Base-by-base conservation (phyloP, 176 grass and related monocot species). In the Olyra latifolia region DNA sequence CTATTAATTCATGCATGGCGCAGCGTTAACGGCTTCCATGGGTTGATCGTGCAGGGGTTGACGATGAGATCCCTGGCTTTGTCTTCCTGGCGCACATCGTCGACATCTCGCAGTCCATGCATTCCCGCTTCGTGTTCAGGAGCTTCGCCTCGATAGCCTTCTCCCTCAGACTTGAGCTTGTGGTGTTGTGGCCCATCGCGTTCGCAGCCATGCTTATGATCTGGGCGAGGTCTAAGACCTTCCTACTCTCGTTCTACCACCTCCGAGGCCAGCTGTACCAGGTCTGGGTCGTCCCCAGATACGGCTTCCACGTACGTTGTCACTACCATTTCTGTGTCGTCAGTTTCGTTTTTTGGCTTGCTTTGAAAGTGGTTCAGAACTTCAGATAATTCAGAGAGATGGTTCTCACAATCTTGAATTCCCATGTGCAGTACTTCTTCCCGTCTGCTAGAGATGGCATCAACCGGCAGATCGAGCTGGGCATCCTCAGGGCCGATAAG, bases 171-270 rank as follows among this genome's bases (percentile, higher is more conserved):
- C 68, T 10, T 8, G 56, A 44, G 54, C 10, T 69, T 16, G 16
- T 83, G 17, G 0, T 66, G 45, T 0, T 38, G 10, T 93, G 80
- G 91, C 84, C 88, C 0, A 0, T 40, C 28, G 91, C 91, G 28
- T 88, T 85, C 60, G 1, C 80, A 1, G 0, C 35, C 12, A 87
- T 92, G 74, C 61, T 91, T 41, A 0, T 75, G 4, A 50, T 87
- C 66, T 90, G 88, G 91, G 81, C 71, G 6, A 83, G 28, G 10
- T 93, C 91, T 15, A 90, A 90, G 73, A 93, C 91, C 19, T 93
- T 93, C 81, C 10, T 88, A 11, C 2, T 71, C 72, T 67, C 81
- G 54, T 93, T 62, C 49, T 93, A 93, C 81, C 76, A 43, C 30
- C 74, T 93, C 17, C 49, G 66, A 2, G 88, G 66, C 3, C 62